phyloP scores from a whole-genome alignment of 139 green algal species.

The Spirogloea muscicola region DNA sequence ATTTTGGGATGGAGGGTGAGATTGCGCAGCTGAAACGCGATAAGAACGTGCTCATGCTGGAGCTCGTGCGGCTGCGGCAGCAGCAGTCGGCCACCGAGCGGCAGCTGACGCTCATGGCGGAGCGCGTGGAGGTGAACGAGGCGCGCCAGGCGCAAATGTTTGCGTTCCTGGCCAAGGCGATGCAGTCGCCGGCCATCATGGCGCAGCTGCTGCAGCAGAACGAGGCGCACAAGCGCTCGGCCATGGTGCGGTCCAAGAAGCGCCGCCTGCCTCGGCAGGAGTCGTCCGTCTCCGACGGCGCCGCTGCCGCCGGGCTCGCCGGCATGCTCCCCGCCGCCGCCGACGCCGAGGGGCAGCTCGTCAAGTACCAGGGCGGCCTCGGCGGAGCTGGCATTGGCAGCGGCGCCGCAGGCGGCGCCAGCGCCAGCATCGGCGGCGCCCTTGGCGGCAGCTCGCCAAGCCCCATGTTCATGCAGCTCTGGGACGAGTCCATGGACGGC shows the following conservation, averaged over 20 bases:
- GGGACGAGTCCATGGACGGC: no score
- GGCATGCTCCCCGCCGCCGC: no score
- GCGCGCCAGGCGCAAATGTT: conserved; percentile 48
- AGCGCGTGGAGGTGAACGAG: conserved; percentile 19
- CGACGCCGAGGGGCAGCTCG: no score
- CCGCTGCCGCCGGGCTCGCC: no score
- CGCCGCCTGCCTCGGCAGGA: conserved; percentile 28
- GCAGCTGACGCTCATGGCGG: conserved; percentile 18
- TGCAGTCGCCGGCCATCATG: conserved; percentile 39
- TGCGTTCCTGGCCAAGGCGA: conserved; percentile 41
- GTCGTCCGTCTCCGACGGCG: no score
- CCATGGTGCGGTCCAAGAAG: conserved; percentile 34
- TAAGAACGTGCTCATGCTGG: conserved; percentile 47
- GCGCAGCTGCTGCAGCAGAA: conserved; percentile 29
- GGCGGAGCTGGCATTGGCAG: no score
- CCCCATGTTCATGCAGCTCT: no score
- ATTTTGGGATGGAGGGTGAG: conserved; percentile 42
- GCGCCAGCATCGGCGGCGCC: no score
- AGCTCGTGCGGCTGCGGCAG: conserved; percentile 42
- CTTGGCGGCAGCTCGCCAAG: no score
- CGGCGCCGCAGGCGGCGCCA: no score
- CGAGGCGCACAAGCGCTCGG: background rate
- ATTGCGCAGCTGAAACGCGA: conserved; percentile 44
- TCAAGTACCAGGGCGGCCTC: no score
- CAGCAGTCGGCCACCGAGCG: conserved; percentile 30